Evolutionary conservation across 257 asterid genomes (phyloP).

Genomic region (Osmanthus fragrans): DNA sequence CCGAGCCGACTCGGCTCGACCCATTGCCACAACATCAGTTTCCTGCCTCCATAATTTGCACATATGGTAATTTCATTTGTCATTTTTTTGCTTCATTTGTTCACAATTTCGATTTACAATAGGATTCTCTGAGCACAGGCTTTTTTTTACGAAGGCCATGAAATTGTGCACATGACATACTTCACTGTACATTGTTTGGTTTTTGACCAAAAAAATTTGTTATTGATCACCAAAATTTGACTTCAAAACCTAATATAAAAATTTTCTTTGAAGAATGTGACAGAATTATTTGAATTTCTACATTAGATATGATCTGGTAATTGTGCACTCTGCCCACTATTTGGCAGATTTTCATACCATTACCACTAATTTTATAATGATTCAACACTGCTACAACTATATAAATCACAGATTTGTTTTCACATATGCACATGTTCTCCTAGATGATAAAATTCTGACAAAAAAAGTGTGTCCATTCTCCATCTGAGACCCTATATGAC

Average conservation of each 20-base stretch:
- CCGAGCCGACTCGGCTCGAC: too few relatives aligned
- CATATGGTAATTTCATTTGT: too few relatives aligned
- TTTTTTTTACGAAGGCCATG: too few relatives aligned
- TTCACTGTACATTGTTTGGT: not conserved
- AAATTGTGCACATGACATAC: too few relatives aligned
- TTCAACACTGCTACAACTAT: not conserved
- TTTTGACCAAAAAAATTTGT: not conserved
- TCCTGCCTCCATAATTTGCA: too few relatives aligned
- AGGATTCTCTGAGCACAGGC: too few relatives aligned
- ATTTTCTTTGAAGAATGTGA: constrained; percentile 1
- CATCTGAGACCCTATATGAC: not conserved
- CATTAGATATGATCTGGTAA: not conserved
- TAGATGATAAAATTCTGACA: not conserved
- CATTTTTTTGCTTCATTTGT: too few relatives aligned
- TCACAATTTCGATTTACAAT: too few relatives aligned
- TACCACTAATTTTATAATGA: not conserved
- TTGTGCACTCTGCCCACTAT: not conserved
- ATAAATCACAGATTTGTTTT: not conserved
- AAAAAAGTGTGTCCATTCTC: not conserved
- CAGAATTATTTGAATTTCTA: constrained; percentile 15
- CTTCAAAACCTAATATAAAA: not conserved
- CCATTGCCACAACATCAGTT: too few relatives aligned
- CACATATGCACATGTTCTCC: not conserved
- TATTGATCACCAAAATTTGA: not conserved
- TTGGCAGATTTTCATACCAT: not conserved